A percentile compares a stretch with the other conserved stretches of the same genome.
These are phyloP conservation scores for Clarireedia homoeocarpa DNA, from an alignment of 2,329 filamentous ascomycete species.

Conservation along the genomic window DNA sequence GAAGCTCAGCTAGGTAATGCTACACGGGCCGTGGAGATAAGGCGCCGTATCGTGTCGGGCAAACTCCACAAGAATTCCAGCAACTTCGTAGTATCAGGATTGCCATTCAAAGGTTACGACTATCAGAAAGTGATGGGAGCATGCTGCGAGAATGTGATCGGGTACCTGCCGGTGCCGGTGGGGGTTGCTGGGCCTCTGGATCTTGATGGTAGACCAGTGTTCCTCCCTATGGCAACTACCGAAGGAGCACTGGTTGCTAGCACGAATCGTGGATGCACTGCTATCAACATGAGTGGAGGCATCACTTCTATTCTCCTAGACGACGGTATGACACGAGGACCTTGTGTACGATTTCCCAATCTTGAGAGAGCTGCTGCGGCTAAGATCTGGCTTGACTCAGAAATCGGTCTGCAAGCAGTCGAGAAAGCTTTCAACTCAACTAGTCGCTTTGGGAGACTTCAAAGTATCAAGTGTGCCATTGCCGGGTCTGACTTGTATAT, in stretches of 20 bases:
- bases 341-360: constrained; percentile 86
- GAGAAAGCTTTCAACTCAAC: constrained; percentile 95
- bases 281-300: constrained; percentile 93
- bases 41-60: constrained; percentile 77
- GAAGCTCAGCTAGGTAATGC: constrained; percentile 61
- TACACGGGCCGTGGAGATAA: constrained; percentile 88
- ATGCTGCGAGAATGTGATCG: constrained; percentile 97
- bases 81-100: constrained; percentile 70
- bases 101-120: constrained; percentile 88
- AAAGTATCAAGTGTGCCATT: constrained; percentile 83
- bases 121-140: constrained; percentile 92
- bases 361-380: constrained; percentile 83
- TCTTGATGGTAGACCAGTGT: constrained; percentile 92
- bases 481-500: constrained; percentile 95
- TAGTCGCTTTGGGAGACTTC: constrained; percentile 83
- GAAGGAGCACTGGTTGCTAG: constrained; percentile 95
- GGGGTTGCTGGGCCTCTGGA: constrained; percentile 90
- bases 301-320: constrained; percentile 83
- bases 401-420: constrained; percentile 74
- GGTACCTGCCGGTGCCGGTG: constrained; percentile 86
- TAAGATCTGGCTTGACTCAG: constrained; percentile 93
- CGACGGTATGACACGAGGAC: constrained; percentile 96
- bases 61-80: constrained; percentile 75
- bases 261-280: constrained; percentile 88
- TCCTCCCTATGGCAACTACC: constrained; percentile 96